These are phyloP conservation scores for Aspergillus pseudoterreus DNA, from an alignment of 2,329 filamentous ascomycete genomes.

Conservation along the genomic window DNA sequence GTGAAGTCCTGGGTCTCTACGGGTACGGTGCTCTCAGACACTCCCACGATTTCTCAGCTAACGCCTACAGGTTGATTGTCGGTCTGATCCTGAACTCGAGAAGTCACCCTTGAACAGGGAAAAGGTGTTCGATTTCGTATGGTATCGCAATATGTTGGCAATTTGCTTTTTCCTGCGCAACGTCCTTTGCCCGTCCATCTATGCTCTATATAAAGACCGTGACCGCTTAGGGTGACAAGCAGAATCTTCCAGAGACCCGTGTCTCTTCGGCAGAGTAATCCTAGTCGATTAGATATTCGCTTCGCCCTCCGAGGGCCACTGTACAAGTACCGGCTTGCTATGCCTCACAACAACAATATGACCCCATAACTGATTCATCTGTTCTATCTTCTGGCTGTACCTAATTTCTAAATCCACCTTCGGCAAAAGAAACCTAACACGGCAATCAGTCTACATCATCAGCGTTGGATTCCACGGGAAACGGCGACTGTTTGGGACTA, in stretches of 20 bases:
- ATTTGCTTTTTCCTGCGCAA: slow-evolving; percentile 1
- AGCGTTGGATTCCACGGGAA: too few relatives aligned
- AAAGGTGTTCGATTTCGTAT: not conserved
- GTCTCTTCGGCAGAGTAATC: not conserved
- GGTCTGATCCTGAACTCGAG: slow-evolving; percentile 87
- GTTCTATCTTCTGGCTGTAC: too few relatives aligned
- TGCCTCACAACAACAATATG: slow-evolving; percentile 11
- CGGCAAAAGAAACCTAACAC: too few relatives aligned
- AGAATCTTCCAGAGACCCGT: not conserved
- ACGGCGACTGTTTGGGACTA: not conserved
- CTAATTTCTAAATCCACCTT: too few relatives aligned
- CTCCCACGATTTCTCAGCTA: slow-evolving; percentile 17
- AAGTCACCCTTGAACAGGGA: slow-evolving; percentile 33
- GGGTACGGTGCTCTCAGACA: slow-evolving; percentile 60
- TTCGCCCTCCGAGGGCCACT: slow-evolving; percentile 4
- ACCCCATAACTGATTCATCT: not conserved
- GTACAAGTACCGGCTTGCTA: slow-evolving; percentile 15
- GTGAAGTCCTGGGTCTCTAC: slow-evolving; percentile 93
- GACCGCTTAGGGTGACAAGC: slow-evolving; percentile 3
- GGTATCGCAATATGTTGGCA: slow-evolving; percentile 9
- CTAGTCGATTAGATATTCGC: not conserved
- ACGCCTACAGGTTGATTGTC: slow-evolving; percentile 69
- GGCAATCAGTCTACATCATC: too few relatives aligned
- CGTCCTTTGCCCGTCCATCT: not conserved
- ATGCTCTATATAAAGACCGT: slow-evolving; percentile 5